Conservation (phyloP, 805 yeast genomes). For the Metschnikowia similis region DNA sequence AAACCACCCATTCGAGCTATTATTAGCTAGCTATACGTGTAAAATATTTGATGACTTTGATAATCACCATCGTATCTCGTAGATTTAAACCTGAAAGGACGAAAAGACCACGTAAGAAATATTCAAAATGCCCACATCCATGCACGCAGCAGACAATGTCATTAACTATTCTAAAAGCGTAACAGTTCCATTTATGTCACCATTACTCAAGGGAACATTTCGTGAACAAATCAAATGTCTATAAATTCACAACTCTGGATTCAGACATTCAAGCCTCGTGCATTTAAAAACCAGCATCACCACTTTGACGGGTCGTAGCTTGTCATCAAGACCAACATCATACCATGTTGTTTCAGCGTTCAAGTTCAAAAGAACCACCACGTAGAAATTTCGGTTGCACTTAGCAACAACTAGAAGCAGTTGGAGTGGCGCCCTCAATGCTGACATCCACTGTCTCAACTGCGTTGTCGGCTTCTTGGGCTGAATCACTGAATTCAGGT, state of each 20-base stretch:
- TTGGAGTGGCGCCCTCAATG: constrained; percentile 23
- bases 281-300: neutral
- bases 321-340: neutral
- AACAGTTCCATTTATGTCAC: neutral
- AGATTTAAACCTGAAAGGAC: neutral
- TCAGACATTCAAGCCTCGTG: neutral
- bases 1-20: neutral
- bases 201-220: neutral
- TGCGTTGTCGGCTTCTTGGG: constrained; percentile 16
- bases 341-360: neutral
- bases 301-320: neutral
- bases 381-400: neutral
- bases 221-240: neutral
- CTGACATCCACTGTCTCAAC: constrained; percentile 39
- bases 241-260: neutral
- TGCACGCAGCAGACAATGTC: no score
- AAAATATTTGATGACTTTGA: neutral
- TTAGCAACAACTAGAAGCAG: constrained; percentile 13
- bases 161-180: neutral
- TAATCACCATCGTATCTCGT: neutral
- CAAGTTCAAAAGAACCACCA: no score
- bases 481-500: constrained; percentile 59
- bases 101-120: neutral
- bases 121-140: neutral
- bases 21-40: neutral